Evolutionary conservation across 1,139 yeast genomes (phyloP).

Genomic region (Suhomyces terraborum): DNA sequence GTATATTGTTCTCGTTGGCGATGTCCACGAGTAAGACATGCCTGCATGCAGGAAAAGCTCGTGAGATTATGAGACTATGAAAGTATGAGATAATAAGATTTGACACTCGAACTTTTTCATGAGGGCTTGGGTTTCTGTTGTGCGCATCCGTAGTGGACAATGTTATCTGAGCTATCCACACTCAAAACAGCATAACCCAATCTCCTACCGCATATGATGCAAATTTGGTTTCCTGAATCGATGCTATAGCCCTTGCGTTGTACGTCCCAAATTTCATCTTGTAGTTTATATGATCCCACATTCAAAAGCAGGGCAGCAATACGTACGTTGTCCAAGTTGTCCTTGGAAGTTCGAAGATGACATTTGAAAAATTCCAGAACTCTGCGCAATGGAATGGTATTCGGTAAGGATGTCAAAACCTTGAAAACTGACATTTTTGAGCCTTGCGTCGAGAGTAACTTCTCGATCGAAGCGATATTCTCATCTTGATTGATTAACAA

Average conservation of each 20-base stretch:
- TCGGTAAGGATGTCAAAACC: slow-evolving; percentile 56
- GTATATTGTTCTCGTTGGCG: slow-evolving; percentile 5
- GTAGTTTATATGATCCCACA: slow-evolving; percentile 38
- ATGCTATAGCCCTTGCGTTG: slow-evolving; percentile 40
- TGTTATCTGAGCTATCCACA: slow-evolving; percentile 49
- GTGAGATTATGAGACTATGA: too few relatives aligned
- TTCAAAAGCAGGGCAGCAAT: slow-evolving; percentile 38
- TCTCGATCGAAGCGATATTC: slow-evolving; percentile 42
- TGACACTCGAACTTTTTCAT: too few relatives aligned
- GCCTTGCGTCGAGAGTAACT: slow-evolving; percentile 51
- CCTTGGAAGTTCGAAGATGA: slow-evolving; percentile 42
- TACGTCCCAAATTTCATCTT: slow-evolving; percentile 38
- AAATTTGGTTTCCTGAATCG: slow-evolving; percentile 43
- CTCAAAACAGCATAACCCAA: slow-evolving; percentile 67
- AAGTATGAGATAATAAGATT: too few relatives aligned
- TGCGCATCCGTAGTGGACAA: slow-evolving; percentile 72
- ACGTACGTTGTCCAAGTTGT: slow-evolving; percentile 29
- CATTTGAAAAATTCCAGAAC: slow-evolving; percentile 48
- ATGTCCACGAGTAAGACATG: not conserved
- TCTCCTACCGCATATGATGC: slow-evolving; percentile 61
- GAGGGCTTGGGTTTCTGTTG: slow-evolving; percentile 1
- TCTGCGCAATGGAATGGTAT: slow-evolving; percentile 45
- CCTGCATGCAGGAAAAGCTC: slow-evolving; percentile 6
- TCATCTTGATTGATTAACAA: slow-evolving; percentile 35
- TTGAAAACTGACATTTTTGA: slow-evolving; percentile 53